phyloP scores from a whole-genome alignment of 2,329 filamentous ascomycete genomes.

The Kalmusia sp. region DNA sequence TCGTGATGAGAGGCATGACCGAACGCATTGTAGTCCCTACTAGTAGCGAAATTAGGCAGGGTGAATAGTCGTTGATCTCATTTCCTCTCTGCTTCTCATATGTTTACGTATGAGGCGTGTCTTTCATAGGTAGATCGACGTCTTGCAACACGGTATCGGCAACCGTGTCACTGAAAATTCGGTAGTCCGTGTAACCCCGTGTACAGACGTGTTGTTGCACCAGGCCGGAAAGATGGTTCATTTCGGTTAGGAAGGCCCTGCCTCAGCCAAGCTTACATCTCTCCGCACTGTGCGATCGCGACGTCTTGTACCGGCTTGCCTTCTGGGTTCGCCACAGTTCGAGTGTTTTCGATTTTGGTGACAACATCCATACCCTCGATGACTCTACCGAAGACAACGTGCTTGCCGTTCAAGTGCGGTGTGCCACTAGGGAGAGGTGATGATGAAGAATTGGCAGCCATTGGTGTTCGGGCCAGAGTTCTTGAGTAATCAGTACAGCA shows the following conservation, averaged over 20 bases:
- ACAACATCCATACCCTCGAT: constrained; percentile 90
- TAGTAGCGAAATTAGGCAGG: too few species aligned
- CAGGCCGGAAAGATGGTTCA: constrained; percentile 1
- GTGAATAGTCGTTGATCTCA: too few species aligned
- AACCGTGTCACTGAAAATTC: too few species aligned
- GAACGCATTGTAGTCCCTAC: too few species aligned
- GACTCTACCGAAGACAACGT: constrained; percentile 94
- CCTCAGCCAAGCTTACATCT: constrained; percentile 70
- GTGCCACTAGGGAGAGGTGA: constrained; percentile 73
- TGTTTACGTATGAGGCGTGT: neutral
- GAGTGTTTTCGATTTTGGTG: constrained; percentile 88
- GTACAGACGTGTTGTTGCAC: constrained; percentile 3
- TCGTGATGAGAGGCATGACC: too few species aligned
- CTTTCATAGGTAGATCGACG: too few species aligned
- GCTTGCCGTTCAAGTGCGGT: constrained; percentile 88
- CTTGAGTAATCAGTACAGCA: constrained; percentile 51
- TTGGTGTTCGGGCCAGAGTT: constrained; percentile 93
- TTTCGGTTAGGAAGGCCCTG: neutral
- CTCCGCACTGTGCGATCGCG: constrained; percentile 83
- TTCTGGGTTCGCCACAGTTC: constrained; percentile 66
- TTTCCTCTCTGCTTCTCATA: too few species aligned
- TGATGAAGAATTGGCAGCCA: constrained; percentile 98
- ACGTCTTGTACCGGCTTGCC: constrained; percentile 89
- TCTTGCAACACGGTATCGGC: too few species aligned
- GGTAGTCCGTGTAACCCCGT: neutral